Evolutionary conservation across 345 rosid genomes (phyloP).

Genomic region (Euclidium syriacum): DNA sequence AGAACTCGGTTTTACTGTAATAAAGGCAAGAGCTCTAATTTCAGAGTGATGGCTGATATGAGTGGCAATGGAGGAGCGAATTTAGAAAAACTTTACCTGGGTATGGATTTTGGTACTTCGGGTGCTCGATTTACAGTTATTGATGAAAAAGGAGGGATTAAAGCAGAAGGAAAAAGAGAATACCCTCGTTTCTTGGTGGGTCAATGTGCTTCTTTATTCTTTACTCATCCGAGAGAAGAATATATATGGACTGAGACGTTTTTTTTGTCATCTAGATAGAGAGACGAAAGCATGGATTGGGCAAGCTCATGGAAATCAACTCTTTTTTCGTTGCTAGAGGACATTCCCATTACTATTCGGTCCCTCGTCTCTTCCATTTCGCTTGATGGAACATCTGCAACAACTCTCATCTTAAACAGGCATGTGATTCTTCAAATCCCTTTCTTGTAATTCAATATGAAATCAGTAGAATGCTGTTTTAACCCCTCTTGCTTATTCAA

Average conservation of each 20-base stretch:
- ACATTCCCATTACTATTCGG: conserved; percentile 59
- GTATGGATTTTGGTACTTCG: conserved; percentile 96
- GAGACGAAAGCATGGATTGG: conserved; percentile 67
- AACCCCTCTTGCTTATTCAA: background rate
- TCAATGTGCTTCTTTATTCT: background rate
- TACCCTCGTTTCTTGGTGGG: conserved; percentile 53
- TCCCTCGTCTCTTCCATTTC: conserved; percentile 63
- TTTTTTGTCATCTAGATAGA: conserved; percentile 71
- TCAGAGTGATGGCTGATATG: conserved; percentile 30
- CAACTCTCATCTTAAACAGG: conserved; percentile 80
- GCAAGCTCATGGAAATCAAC: conserved; percentile 66
- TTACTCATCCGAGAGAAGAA: background rate
- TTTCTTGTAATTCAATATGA: background rate
- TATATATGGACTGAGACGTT: conserved; percentile 20
- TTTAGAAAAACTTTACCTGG: conserved; percentile 54
- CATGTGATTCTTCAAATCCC: conserved; percentile 13
- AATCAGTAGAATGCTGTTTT: background rate
- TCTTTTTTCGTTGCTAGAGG: conserved; percentile 59
- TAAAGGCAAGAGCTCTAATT: conserved; percentile 2
- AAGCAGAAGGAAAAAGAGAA: conserved; percentile 60
- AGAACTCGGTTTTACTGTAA: background rate
- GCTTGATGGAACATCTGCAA: conserved; percentile 89
- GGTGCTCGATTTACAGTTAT: conserved; percentile 82
- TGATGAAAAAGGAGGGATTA: conserved; percentile 54
- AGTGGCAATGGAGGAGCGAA: conserved; percentile 17